A percentile compares a stretch with the other conserved stretches of the same genome.
Evolutionary conservation across 345 rosid species (phyloP).

Genomic region (Noccaea caerulescens): DNA sequence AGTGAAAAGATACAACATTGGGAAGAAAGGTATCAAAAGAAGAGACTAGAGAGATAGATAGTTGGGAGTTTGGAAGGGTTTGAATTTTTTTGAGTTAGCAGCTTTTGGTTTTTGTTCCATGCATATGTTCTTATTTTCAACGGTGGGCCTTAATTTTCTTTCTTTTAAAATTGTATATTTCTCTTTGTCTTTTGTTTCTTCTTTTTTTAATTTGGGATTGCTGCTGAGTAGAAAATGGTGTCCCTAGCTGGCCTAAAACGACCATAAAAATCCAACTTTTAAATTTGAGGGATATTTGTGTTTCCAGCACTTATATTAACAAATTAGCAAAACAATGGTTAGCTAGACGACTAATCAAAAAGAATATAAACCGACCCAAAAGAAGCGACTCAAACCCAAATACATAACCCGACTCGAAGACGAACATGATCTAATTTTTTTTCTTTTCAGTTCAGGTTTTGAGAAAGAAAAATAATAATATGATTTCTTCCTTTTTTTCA

Average conservation of each 20-base stretch:
- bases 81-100: slow-evolving; percentile 15
- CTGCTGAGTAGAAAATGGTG: slow-evolving; percentile 40
- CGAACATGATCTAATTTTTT: neutral
- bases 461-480: neutral
- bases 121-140: slow-evolving; percentile 37
- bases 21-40: slow-evolving; percentile 28
- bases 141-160: slow-evolving; percentile 32
- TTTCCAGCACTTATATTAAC: neutral
- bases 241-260: slow-evolving; percentile 30
- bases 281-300: slow-evolving; percentile 18
- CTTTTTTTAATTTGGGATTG: slow-evolving; percentile 29
- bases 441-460: neutral
- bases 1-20: slow-evolving; percentile 39
- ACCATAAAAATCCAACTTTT: slow-evolving; percentile 10
- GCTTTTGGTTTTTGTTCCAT: slow-evolving; percentile 29
- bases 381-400: neutral
- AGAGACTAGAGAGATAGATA: neutral
- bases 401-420: neutral
- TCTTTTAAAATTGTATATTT: neutral
- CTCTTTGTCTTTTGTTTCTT: neutral
- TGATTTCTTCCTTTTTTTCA: too few relatives aligned
- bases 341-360: slow-evolving; percentile 8
- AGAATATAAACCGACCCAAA: neutral
- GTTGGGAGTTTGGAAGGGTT: slow-evolving; percentile 24
- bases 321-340: neutral